phyloP scores from a whole-genome alignment of 139 green algal species.

The Diplosphaera chodatii region DNA sequence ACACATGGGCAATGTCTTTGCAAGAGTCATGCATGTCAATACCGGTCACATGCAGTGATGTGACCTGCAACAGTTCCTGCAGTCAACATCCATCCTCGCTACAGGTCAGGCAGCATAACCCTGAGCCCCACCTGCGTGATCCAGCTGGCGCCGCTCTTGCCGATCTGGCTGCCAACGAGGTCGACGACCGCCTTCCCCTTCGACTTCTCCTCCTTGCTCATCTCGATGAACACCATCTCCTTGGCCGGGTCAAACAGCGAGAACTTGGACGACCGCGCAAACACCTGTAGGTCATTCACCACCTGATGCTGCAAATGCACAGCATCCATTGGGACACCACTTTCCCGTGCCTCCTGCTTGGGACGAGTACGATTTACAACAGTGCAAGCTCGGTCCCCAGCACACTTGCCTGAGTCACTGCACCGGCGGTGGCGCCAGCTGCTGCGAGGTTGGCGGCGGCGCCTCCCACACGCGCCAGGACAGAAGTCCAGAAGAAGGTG shows the following conservation, averaged over 20 bases:
- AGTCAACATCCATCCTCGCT: too few species aligned
- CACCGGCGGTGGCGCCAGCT: conserved; percentile 49
- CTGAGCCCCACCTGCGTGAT: conserved; percentile 28
- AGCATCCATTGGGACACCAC: too few species aligned
- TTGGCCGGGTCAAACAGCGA: conserved; percentile 76
- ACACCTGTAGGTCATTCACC: conserved; percentile 34
- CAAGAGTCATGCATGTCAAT: too few species aligned
- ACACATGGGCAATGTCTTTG: too few species aligned
- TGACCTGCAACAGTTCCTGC: too few species aligned
- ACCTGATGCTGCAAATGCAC: too few species aligned
- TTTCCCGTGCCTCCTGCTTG: too few species aligned
- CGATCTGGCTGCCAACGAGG: conserved; percentile 71
- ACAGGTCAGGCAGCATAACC: not conserved
- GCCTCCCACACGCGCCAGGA: conserved; percentile 21
- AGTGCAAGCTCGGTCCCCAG: too few species aligned
- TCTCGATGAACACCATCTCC: conserved; percentile 90
- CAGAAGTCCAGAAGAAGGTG: conserved; percentile 58
- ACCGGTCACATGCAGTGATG: too few species aligned
- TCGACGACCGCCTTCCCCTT: conserved; percentile 85
- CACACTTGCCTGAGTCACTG: conserved; percentile 51
- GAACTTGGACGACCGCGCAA: conserved; percentile 70
- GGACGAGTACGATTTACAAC: too few species aligned
- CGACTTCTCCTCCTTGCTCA: conserved; percentile 67
- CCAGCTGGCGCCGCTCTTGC: conserved; percentile 61
- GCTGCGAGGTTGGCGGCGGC: conserved; percentile 26